Evolutionary conservation across 2,329 filamentous ascomycete species (phyloP), one percentile per base, ranked within the genome.

Genomic region (Cordyceps cateniannulata): DNA sequence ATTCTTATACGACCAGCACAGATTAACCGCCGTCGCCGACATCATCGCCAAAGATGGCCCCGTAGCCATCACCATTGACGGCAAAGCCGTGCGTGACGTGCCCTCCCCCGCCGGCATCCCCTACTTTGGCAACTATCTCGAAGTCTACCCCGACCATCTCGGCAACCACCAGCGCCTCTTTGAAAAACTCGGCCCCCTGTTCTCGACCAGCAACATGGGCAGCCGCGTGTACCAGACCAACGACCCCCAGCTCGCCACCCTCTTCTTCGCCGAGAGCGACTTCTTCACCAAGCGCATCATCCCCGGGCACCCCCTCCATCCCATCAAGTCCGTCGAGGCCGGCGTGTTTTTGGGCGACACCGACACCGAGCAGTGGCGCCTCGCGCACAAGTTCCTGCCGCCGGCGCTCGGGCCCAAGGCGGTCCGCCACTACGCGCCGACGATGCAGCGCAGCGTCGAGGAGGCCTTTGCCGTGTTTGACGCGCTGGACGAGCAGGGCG

Each of bases 321-420:
- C 71, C 24, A 75, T 81, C 65, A 79, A 77, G 67, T 72, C 73
- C 53, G 65, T 69, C 7, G 70, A 75, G 22, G 74, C 76, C 0
- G 76, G 75, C 18, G 70, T 81, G 38, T 81, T 81, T 65, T 62
- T 79, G 4, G 74, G 76, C 63, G 81, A 84, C 65, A 84, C 81
- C 0, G 75, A 81, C 22, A 79, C 77, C 0, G 73, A 77, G 18
- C 75, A 78, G 59, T 85, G 79, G 79, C 68, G 69, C 25, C 65
- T 77, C 0, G 78, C 80, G 0, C 85, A 87, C 73, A 87, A 87
- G 68, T 87, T 86, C 69, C 65, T 87, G 0, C 82, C 84, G 0
- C 83, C 85, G 0, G 80, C 82, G 0, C 72, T 87, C 12, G 78
- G 79, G 0, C 83, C 84, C 35, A 85, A 84, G 66, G 84, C 84